Conservation (phyloP, 192 early-diverging fungal genomes). For the Backusella sp. region DNA sequence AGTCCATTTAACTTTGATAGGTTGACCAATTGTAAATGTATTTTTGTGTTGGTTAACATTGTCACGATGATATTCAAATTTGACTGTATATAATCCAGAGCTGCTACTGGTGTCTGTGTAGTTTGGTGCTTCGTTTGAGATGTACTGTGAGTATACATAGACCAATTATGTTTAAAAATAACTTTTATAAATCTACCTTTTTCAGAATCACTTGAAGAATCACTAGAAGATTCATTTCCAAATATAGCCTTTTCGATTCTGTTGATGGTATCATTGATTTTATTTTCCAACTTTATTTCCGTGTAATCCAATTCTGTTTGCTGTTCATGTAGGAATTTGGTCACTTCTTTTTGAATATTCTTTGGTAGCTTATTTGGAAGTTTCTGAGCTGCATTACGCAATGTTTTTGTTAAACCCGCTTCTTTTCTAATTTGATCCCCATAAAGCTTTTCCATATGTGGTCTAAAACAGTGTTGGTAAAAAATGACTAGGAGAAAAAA, state of each 20-base stretch:
- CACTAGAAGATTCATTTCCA: background rate
- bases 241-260: slow-evolving; percentile 52
- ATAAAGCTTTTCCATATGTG: slow-evolving; percentile 89
- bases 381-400: slow-evolving; percentile 52
- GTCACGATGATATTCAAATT: background rate
- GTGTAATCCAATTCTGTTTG: slow-evolving; percentile 5
- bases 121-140: background rate
- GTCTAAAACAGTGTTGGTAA: slow-evolving; percentile 38
- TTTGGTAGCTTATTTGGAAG: slow-evolving; percentile 53
- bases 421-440: slow-evolving; percentile 81
- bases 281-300: slow-evolving; percentile 39
- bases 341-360: slow-evolving; percentile 39
- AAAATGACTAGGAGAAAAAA: background rate
- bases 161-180: background rate
- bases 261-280: slow-evolving; percentile 24
- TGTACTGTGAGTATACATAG: background rate
- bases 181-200: background rate
- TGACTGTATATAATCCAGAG: background rate
- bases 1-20: slow-evolving; percentile 74
- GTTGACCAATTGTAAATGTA: slow-evolving; percentile 71
- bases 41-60: background rate
- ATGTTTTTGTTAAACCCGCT: slow-evolving; percentile 72
- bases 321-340: slow-evolving; percentile 43
- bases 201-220: slow-evolving; percentile 20
- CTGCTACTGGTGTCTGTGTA: background rate